Evolutionary conservation across 2,329 filamentous ascomycete genomes (phyloP), one percentile per base, ranked within the genome.

Genomic region (Sporothrix protearum): DNA sequence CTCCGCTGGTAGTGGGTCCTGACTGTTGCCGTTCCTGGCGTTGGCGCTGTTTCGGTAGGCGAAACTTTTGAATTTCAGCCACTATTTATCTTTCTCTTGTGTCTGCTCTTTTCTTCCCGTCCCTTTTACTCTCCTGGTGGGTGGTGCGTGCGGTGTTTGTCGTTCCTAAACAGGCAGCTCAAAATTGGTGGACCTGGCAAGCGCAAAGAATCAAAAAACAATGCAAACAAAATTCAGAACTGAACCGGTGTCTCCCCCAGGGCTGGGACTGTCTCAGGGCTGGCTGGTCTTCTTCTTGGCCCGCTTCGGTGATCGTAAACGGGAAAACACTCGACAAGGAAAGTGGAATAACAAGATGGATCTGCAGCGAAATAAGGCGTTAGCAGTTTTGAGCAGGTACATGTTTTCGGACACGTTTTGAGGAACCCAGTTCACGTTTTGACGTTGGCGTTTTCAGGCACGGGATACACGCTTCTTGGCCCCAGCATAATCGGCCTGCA

Each of bases 11-110:
- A 19, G 63, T 14, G 64, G 64, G 28, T 7, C 25, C 25, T 45
- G 22, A n/a, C 59, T 12, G 59, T 67, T 67, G 45, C 64, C 53
- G 45, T 67, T 51, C 64, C 64, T 51, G 64, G 64, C 45, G 5
- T 67, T 64, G 53, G 45, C 64, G 64, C 9, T 49, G 63, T 49
- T 25, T 49, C 28, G 25, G 39, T 30, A 49, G 25, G 22, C 25
- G 39, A 33, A n/a, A 6, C 25, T 47, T 28, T 9, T 25, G 2
- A 53, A 53, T n/a, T 25, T 25, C 1, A 14, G 2, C 49, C 9
- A 22, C n/a, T n/a, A 22, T 16, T 47, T 47, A 7, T 6, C n/a
- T 3, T 28, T 28, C 1, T 19, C n/a, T n/a, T n/a, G n/a, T n/a
- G n/a, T n/a, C n/a, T 3, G n/a, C 8, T 9, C 45, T 14, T 16